Evolutionary conservation across 2,329 filamentous ascomycete species (phyloP), one percentile per base, ranked within the genome.

Genomic region (Verticillium zaregamsianum): DNA sequence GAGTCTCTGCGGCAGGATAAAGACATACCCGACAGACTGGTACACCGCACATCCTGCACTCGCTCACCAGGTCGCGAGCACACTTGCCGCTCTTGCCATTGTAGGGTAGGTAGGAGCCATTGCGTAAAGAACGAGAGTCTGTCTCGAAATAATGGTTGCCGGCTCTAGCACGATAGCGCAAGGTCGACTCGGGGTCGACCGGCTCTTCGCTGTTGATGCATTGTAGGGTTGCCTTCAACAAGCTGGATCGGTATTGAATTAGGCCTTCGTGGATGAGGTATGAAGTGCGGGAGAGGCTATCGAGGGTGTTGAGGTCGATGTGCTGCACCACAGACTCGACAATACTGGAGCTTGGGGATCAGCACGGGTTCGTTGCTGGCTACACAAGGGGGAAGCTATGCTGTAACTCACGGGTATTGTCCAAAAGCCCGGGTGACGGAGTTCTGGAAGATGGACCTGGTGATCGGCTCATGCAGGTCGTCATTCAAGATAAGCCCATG

Each of bases 291-390:
- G 93, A 91, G 23, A 98, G 86, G 66, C 89, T 88, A 74, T 96
- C 89, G 69, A 97, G 85, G 15, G 91, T 90, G 74, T 94, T 97
- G 58, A 97, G 85, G 73, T 98, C 94, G 72, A 97, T 86, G 68
- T 86, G 84, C 35, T 86, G 84, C 57, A 91, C 90, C 66, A 97
- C 85, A 68, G 89, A 85, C 66, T 87, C 86, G 68, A 91, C 87
- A 71, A 97, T 86, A 69, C 93, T 97, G 79, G 54, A 7, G 11
- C 5, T 61, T 3, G 15, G 4, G 8, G 20, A 14, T 55, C 28
- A 55, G 54, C 20, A 32, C n/a, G 14, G 17, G 5, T 7, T 2
- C 12, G 9, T 5, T 32, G 14, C 9, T 12, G 23, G 32, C 20
- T 20, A 17, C n/a, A 32, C 28, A 55, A 23, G 23, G 7, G 31